Evolutionary conservation across 2,329 filamentous ascomycete species (phyloP).

Genomic region (Paecilomyces variotii): DNA sequence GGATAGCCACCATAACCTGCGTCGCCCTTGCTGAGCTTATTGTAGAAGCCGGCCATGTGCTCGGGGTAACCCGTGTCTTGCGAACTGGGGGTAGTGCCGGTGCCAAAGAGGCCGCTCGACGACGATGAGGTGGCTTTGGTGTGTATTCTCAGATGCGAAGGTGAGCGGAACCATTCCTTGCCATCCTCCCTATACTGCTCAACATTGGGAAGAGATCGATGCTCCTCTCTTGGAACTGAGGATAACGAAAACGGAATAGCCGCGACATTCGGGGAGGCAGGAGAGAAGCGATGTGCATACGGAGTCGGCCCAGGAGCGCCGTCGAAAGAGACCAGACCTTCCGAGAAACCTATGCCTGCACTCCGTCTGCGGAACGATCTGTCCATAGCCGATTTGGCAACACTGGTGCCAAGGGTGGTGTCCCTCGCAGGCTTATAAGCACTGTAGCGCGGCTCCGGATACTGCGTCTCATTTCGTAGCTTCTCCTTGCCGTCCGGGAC

Average conservation of each 20-base stretch:
- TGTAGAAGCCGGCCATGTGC: constrained; percentile 42
- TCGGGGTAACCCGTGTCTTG: constrained; percentile 23
- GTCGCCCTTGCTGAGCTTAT: constrained; percentile 62
- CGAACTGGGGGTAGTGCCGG: constrained; percentile 7
- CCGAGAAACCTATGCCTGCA: constrained; percentile 36
- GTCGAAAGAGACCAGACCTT: constrained; percentile 2
- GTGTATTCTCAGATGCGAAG: background rate
- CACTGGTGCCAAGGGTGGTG: constrained; percentile 31
- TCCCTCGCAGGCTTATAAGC: constrained; percentile 63
- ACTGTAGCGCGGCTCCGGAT: constrained; percentile 79
- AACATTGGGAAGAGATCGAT: background rate
- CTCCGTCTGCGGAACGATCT: constrained; percentile 53
- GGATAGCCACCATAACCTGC: constrained; percentile 53
- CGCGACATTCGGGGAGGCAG: background rate
- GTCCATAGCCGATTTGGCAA: constrained; percentile 49
- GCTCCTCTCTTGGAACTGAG: background rate
- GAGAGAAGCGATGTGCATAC: constrained; percentile 3
- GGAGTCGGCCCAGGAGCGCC: background rate
- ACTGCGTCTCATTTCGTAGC: constrained; percentile 78
- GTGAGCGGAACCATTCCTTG: background rate
- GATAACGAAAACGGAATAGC: background rate
- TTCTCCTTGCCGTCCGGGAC: constrained; percentile 94
- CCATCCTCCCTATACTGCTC: background rate
- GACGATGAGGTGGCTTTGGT: constrained; percentile 10
- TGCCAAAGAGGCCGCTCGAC: constrained; percentile 16